Evolutionary conservation across 2,329 filamentous ascomycete species (phyloP).

Genomic region (Scedosporium aurantiacum): DNA sequence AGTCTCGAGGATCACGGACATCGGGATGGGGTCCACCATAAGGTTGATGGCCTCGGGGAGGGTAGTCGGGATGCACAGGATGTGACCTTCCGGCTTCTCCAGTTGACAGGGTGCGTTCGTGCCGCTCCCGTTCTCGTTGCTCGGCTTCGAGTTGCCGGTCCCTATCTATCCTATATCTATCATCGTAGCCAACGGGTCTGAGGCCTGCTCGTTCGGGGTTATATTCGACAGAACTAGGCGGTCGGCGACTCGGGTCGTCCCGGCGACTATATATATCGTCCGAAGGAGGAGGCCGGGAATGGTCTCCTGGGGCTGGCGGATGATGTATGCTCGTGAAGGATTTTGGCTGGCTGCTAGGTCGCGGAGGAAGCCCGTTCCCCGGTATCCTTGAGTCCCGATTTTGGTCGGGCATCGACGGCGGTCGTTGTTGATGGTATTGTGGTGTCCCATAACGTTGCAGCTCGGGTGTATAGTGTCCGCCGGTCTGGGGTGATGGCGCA

Average conservation of each 20-base stretch:
- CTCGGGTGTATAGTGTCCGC: conserved; percentile 47
- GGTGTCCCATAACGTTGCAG: conserved; percentile 49
- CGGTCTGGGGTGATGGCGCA: conserved; percentile 36
- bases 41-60: conserved; percentile 33
- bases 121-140: conserved; percentile 29
- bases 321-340: conserved; percentile 31
- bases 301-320: conserved; percentile 32
- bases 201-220: conserved; percentile 38
- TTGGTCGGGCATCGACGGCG: conserved; percentile 37
- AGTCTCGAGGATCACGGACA: conserved; percentile 20
- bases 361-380: conserved; percentile 30
- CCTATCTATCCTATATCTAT: conserved; percentile 38
- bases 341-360: conserved; percentile 42
- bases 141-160: conserved; percentile 35
- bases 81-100: conserved; percentile 33
- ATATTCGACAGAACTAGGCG: conserved; percentile 32
- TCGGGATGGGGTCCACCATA: conserved; percentile 32
- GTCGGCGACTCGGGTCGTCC: conserved; percentile 32
- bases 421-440: conserved; percentile 41
- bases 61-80: conserved; percentile 30
- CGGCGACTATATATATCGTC: conserved; percentile 36
- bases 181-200: conserved; percentile 37
- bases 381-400: conserved; percentile 26
- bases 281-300: conserved; percentile 26
- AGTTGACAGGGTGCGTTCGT: conserved; percentile 38